Evolutionary conservation across 108 stramenopile species (phyloP), one percentile per base, ranked within the genome.

Genomic region (Cylindrotheca closterium): DNA sequence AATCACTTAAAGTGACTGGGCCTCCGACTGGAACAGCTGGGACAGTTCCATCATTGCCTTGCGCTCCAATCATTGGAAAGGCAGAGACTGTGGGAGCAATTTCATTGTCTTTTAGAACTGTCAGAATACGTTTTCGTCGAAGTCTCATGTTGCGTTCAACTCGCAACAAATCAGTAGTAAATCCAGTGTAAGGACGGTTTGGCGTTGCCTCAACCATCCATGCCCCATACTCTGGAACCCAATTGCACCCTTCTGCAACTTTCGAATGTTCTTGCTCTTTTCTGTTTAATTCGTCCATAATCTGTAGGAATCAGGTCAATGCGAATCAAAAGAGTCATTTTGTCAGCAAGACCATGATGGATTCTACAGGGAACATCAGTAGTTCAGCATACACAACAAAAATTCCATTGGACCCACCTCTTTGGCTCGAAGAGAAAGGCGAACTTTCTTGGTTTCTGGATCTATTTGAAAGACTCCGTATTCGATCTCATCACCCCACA

Each of bases 141-240:
- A 97, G 80, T 17, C 96, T 82, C 96, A 99, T 98, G 56, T 97
- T 98, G n/a, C 94, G 79, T 72, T 99, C 98, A 24, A 99, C 97
- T n/a, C 92, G 81, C 17, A 94, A 80, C 47, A 99, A 71, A 79
- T 99, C 98, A 3, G 84, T 78, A 22, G 94, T 80, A 60, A 89
- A 95, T 48, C 95, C 91, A 23, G 91, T 89, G 80, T 96, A 98
- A 0, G 97, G 99, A 26, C 88, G 72, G 51, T 79, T 60, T 2
- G 99, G 99, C 17, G 97, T 98, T 18, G 97, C 96, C 80, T 99
- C 99, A 4, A 98, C 82, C 98, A 99, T 99, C 98, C 98, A 99
- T 8, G 93, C 85, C 5, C 98, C 98, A 68, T 95, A 98, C 64
- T 98, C 98, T 24, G 97, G 97, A 47, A 96, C 93, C 93, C 94